Base-by-base conservation (phyloP, 305 asterid genomes). In the Fraxinus velutina region DNA sequence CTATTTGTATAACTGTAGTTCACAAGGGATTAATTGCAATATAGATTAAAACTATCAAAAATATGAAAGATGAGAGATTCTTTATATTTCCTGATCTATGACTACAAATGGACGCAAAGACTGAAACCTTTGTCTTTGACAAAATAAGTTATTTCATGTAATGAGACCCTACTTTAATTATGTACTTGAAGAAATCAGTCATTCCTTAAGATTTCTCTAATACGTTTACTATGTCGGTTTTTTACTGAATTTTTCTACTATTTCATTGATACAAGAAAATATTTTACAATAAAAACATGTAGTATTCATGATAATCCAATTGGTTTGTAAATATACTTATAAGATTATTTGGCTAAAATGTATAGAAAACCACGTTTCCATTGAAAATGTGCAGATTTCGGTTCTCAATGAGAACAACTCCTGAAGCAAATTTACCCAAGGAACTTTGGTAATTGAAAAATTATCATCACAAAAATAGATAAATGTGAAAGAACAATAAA, bases 1-100 rank as follows among this genome's bases (percentile, higher is more conserved):
- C 33, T 75, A 86, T 73, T 68, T 68, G 42, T 68, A 68, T 68
- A 68, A 68, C 37, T 68, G 42, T 30, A 29, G 3, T 30, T 68
- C 39, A 10, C 5, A 66, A 22, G 33, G 32, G 72, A 62, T 22
- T 24, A 24, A 64, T 64, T 24, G 8, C 73, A 64, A 8, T 24
- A 64, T 24, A 24, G 73, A 24, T 6, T 64, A 22, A 22, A 64
- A 24, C 36, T 22, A 8, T 64, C 73, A 10, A 24, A 64, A 64
- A 9, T 24, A 64, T 10, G 73, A 24, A 29, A 30, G 73, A 66
- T 66, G 73, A 66, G 73, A 68, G 3, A 68, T 68, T 68, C 75
- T 66, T 66, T 62, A 6, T 66, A 29, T 27, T 29, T 29, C 73
- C 74, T 68, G 7, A 68, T 68, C 30, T 4, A 29, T 68, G 39